phyloP scores from a whole-genome alignment of 2,329 filamentous ascomycete genomes.

The Cryphonectria naterciae region DNA sequence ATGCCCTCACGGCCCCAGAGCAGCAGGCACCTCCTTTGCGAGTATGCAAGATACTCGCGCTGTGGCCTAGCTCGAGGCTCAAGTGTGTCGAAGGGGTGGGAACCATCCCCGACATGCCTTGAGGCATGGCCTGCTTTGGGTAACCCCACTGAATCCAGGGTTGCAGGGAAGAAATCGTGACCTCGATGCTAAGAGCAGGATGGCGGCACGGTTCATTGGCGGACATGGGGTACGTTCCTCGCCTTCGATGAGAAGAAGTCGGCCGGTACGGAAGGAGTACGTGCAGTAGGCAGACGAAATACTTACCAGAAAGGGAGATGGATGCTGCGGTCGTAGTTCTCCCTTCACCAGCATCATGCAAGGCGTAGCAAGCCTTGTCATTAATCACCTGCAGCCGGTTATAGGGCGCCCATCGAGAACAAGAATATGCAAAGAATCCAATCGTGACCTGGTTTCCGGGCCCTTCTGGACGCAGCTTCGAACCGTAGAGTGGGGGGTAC shows the following conservation, averaged over 20 bases:
- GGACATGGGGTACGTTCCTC: neutral
- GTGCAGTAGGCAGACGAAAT: neutral
- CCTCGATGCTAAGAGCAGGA: neutral
- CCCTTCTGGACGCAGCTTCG: neutral
- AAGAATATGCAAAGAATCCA: neutral
- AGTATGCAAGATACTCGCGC: neutral
- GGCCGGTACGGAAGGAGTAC: constrained; percentile 1
- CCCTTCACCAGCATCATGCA: constrained; percentile 4
- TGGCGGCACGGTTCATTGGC: neutral
- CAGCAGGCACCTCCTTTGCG: constrained; percentile 1
- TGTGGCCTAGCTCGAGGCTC: constrained; percentile 5
- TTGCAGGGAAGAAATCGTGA: neutral
- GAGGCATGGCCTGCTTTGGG: neutral
- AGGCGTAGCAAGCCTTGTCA: constrained; percentile 7
- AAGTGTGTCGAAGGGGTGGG: constrained; percentile 3
- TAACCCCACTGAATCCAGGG: neutral
- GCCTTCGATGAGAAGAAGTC: neutral
- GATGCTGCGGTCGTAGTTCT: neutral
- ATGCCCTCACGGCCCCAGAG: neutral
- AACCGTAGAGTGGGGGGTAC: constrained; percentile 21
- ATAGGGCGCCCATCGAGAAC: constrained; percentile 15
- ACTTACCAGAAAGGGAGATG: constrained; percentile 1
- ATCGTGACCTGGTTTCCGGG: constrained; percentile 23
- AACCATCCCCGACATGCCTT: neutral
- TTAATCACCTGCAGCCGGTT: constrained; percentile 17